Base-by-base conservation (phyloP, 2,329 filamentous ascomycete species). In the Exophiala oligosperma region DNA sequence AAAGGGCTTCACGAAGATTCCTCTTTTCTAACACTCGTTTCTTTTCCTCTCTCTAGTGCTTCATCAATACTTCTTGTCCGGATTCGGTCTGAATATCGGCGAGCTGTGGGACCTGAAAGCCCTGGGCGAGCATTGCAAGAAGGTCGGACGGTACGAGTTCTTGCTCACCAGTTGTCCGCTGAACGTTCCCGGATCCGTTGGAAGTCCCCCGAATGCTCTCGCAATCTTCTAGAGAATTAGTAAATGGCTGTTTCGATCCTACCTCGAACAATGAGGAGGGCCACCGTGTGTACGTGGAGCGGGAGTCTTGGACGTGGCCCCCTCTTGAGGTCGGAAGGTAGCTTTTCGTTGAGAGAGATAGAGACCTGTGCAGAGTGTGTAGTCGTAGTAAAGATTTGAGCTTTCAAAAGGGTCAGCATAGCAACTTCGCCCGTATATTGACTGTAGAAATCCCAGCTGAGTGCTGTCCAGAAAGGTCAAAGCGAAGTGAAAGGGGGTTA, bases 131-230 rank as follows among this genome's bases (percentile, higher is more conserved):
- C 65, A 73, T 51, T 77, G 76, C 67, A 68, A 69, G 55, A 66
- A 71, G 57, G 66, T 67, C 49, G 64, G 66, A 3, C 69, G 76
- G 14, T 77, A 71, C 69, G 67, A 64, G 1, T 83, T 83, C 59
- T 81, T 83, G 55, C 68, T 83, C n/a, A 74, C 75, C 1, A 79
- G 75, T 11, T 70, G 76, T 49, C 79, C 79, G 1, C 67, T 81
- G 37, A 80, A 81, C 52, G 76, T 79, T 57, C 74, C 75, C 28
- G 77, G 77, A 0, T 76, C 75, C 5, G 73, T 79, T 1, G 75
- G 73, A 21, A 78, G 75, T 59, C 77, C 78, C 4, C 74, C 77
- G 28, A 77, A 77, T 58, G 74, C 73, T 51, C 74, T 76, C 70
- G 75, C 75, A 5, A 72, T 77, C 17, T 77, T 77, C 48, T 77